phyloP scores from a whole-genome alignment of 2,329 filamentous ascomycete genomes.

The Incumbomyces delicatus region DNA sequence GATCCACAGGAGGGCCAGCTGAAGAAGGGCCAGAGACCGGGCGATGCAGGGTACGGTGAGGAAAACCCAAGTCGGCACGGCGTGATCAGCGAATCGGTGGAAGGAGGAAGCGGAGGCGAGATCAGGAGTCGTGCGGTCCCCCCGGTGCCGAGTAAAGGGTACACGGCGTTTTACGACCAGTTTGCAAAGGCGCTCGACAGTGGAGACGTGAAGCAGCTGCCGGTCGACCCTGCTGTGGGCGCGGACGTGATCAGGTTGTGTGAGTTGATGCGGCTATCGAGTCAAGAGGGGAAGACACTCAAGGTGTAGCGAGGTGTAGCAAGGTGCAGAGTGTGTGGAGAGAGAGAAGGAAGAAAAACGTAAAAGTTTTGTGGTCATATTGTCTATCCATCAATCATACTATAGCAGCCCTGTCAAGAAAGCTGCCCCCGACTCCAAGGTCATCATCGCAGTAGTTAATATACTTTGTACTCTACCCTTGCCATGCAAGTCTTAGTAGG shows the following conservation, averaged over 20 bases:
- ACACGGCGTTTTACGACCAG: slow-evolving; percentile 54
- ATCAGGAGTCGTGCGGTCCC: slow-evolving; percentile 41
- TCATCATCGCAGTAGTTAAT: too few relatives aligned
- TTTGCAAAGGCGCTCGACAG: slow-evolving; percentile 42
- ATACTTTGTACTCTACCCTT: too few relatives aligned
- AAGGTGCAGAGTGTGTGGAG: too few relatives aligned
- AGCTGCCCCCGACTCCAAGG: too few relatives aligned
- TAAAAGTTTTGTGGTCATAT: too few relatives aligned
- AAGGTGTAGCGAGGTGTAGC: slow-evolving; percentile 15
- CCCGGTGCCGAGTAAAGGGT: slow-evolving; percentile 57
- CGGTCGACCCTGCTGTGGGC: slow-evolving; percentile 45
- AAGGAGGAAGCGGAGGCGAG: slow-evolving; percentile 44
- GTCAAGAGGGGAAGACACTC: slow-evolving; percentile 41
- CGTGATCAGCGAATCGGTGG: slow-evolving; percentile 47
- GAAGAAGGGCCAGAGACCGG: slow-evolving; percentile 51
- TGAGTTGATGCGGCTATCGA: slow-evolving; percentile 47
- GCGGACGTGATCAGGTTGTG: slow-evolving; percentile 47
- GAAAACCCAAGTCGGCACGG: slow-evolving; percentile 53
- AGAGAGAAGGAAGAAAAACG: not conserved
- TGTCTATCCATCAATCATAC: too few relatives aligned
- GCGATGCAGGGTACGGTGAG: slow-evolving; percentile 54
- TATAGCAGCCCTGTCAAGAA: too few relatives aligned
- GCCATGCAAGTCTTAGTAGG: too few relatives aligned
- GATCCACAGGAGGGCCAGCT: slow-evolving; percentile 71
- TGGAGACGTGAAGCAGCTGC: slow-evolving; percentile 41